Evolutionary conservation across 345 rosid species (phyloP).

Genomic region (Carallia pectinifolia): DNA sequence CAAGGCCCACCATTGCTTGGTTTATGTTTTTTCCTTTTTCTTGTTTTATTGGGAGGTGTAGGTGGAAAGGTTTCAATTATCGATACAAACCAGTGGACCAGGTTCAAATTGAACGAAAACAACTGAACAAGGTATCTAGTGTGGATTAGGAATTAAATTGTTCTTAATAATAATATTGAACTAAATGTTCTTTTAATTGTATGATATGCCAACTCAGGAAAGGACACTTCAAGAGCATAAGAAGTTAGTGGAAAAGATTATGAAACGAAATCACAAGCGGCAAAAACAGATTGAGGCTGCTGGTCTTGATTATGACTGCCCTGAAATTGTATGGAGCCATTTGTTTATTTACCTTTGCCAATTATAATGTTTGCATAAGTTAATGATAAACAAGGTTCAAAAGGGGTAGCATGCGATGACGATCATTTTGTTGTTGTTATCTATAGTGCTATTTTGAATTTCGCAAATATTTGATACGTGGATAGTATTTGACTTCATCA

Average conservation of each 20-base stretch:
- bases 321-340: conserved; percentile 67
- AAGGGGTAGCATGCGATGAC: not conserved
- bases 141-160: not conserved
- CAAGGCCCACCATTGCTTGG: no score
- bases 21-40: not conserved
- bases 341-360: not conserved
- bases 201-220: conserved; percentile 42
- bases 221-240: conserved; percentile 82
- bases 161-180: not conserved
- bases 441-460: not conserved
- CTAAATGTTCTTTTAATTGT: not conserved
- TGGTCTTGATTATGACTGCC: conserved; percentile 83
- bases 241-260: conserved; percentile 62
- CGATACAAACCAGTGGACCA: conserved; percentile 58
- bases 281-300: conserved; percentile 70
- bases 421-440: not conserved
- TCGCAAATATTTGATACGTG: not conserved
- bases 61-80: conserved; percentile 78
- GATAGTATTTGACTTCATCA: no score
- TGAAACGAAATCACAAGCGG: conserved; percentile 61
- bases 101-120: conserved; percentile 60
- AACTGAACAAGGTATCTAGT: conserved; percentile 57
- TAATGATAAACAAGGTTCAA: not conserved
- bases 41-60: conserved; percentile 12
- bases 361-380: not conserved